Conservation (phyloP, 2,329 filamentous ascomycete species). For the Calonectria crousiana region DNA sequence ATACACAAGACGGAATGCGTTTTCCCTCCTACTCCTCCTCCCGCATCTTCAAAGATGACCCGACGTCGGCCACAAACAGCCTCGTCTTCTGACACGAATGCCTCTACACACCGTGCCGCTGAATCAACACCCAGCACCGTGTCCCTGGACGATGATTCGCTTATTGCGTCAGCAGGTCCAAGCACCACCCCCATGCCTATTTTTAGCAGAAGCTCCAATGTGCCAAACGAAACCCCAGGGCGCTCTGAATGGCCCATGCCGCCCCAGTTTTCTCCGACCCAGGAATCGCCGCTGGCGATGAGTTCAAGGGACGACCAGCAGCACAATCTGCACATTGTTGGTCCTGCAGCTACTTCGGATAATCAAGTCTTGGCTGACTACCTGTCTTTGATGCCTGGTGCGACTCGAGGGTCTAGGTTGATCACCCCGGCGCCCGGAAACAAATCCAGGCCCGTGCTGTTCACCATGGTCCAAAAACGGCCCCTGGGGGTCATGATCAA, state of each 20-base stretch:
- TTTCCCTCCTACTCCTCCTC: slow-evolving; percentile 56
- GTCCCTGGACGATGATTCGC: background rate
- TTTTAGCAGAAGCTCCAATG: background rate
- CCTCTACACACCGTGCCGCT: slow-evolving; percentile 3
- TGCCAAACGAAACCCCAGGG: background rate
- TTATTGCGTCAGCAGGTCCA: background rate
- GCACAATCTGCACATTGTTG: slow-evolving; percentile 66
- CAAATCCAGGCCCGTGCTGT: slow-evolving; percentile 56
- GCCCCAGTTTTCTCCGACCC: slow-evolving; percentile 10
- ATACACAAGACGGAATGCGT: slow-evolving; percentile 69
- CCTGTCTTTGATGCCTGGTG: slow-evolving; percentile 53
- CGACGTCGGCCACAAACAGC: slow-evolving; percentile 27
- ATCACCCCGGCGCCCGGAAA: slow-evolving; percentile 47
- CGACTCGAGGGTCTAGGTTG: slow-evolving; percentile 45
- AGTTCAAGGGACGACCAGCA: slow-evolving; percentile 52
- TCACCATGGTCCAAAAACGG: slow-evolving; percentile 60
- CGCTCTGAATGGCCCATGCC: slow-evolving; percentile 10
- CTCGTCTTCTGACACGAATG: background rate
- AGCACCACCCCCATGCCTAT: background rate
- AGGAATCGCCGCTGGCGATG: slow-evolving; percentile 46
- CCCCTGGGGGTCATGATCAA: slow-evolving; percentile 56
- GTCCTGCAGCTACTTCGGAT: slow-evolving; percentile 70
- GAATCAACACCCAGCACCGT: background rate
- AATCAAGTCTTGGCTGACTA: slow-evolving; percentile 71
- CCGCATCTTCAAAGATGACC: slow-evolving; percentile 32